These are phyloP conservation scores for Talaromyces thailandensis DNA, from an alignment of 495 filamentous ascomycete genomes.

Conservation along the genomic window DNA sequence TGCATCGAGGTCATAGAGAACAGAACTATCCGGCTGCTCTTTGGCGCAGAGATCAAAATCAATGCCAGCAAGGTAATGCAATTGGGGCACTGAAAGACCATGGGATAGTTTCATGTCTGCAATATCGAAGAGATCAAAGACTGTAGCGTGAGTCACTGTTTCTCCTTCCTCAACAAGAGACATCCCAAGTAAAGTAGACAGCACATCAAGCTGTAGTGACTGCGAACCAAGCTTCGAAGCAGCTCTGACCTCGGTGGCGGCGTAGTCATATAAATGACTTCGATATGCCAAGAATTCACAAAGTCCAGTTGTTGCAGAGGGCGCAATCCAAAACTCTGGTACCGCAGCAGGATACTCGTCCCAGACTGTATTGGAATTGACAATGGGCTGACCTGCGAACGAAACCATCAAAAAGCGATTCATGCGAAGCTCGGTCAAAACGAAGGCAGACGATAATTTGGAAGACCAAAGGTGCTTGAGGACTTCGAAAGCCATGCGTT, in stretches of 20 bases:
- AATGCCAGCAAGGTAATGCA: slow-evolving; percentile 49
- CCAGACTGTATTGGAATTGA: slow-evolving; percentile 59
- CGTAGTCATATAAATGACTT: slow-evolving; percentile 70
- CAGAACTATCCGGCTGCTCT: slow-evolving; percentile 34
- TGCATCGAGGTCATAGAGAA: slow-evolving; percentile 47
- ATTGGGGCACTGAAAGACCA: slow-evolving; percentile 34
- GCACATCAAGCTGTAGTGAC: slow-evolving; percentile 65
- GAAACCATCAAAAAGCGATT: slow-evolving; percentile 66
- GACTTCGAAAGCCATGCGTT: slow-evolving; percentile 66
- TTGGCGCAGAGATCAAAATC: slow-evolving; percentile 52
- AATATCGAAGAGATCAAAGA: slow-evolving; percentile 94
- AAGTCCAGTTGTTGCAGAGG: slow-evolving; percentile 51
- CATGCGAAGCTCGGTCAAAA: slow-evolving; percentile 66
- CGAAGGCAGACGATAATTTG: slow-evolving; percentile 63
- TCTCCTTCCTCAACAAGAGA: slow-evolving; percentile 55
- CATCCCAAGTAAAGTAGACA: slow-evolving; percentile 69
- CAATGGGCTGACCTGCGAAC: slow-evolving; percentile 53
- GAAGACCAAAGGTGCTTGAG: slow-evolving; percentile 76
- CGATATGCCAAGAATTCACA: slow-evolving; percentile 67
- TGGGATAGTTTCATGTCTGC: slow-evolving; percentile 57
- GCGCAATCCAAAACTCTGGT: slow-evolving; percentile 54
- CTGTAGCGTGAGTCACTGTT: slow-evolving; percentile 52
- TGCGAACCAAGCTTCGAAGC: slow-evolving; percentile 60
- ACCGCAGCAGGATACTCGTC: slow-evolving; percentile 46
- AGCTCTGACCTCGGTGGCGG: slow-evolving; percentile 73